These are phyloP conservation scores for Camptophora hylomeconis DNA, from an alignment of 2,329 filamentous ascomycete genomes.

Conservation along the genomic window DNA sequence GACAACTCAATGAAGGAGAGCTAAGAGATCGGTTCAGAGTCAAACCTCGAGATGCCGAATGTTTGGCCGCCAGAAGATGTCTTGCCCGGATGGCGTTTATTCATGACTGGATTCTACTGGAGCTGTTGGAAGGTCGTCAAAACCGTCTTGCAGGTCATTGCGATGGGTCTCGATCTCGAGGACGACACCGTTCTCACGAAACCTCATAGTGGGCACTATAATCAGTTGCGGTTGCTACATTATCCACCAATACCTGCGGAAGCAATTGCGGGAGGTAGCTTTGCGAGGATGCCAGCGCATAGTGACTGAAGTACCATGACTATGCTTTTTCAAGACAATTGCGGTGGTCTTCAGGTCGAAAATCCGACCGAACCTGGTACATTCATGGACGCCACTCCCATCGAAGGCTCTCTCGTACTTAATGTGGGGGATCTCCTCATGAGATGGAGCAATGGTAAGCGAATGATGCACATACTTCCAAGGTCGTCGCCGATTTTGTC, in stretches of 20 bases:
- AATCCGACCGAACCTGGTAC: conserved; percentile 25
- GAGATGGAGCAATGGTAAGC: conserved; percentile 38
- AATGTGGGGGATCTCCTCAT: conserved; percentile 39
- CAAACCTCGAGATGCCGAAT: conserved; percentile 33
- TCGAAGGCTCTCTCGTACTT: conserved; percentile 30
- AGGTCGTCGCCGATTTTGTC: not conserved
- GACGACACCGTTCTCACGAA: conserved; percentile 32
- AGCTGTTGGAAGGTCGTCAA: conserved; percentile 41
- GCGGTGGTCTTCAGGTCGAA: conserved; percentile 39
- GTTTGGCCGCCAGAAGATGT: conserved; percentile 35
- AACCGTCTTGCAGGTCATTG: conserved; percentile 31
- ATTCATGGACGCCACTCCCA: conserved; percentile 29
- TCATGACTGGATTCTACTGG: conserved; percentile 39
- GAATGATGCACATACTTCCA: too few species aligned
- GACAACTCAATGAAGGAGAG: too few species aligned
- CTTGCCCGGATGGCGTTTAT: conserved; percentile 34
- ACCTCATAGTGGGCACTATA: conserved; percentile 43
- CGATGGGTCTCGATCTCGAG: conserved; percentile 34
- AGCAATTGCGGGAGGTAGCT: conserved; percentile 27
- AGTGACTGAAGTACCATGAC: conserved; percentile 43
- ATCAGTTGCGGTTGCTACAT: conserved; percentile 48
- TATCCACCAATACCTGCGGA: conserved; percentile 38
- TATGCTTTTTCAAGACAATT: conserved; percentile 41
- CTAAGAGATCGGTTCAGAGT: conserved; percentile 39
- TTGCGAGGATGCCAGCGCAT: conserved; percentile 39